Conservation (phyloP, 805 yeast species). For the Starmerella stigmatis region DNA sequence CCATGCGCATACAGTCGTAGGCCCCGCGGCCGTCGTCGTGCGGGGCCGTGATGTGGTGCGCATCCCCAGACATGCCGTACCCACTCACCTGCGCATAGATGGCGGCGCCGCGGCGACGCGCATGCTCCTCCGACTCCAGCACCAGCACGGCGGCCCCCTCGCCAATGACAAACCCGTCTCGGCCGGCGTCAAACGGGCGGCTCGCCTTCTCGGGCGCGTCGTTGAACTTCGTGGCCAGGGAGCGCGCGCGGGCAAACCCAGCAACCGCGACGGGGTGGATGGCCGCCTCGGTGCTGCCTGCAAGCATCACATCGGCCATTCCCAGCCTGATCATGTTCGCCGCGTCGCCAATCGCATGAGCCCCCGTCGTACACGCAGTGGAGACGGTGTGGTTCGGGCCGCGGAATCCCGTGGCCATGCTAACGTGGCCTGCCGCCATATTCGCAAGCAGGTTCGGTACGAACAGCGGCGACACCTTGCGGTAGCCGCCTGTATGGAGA, state of each 20-base stretch:
- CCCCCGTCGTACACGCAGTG: slow-evolving; percentile 96
- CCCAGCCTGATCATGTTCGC: slow-evolving; percentile 66
- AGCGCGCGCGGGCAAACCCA: slow-evolving; percentile 84
- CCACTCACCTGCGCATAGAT: slow-evolving; percentile 78
- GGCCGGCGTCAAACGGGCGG: slow-evolving; percentile 69
- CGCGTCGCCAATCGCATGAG: slow-evolving; percentile 90
- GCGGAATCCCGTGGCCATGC: slow-evolving; percentile 60
- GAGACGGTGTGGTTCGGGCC: slow-evolving; percentile 86
- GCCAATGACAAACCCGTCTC: slow-evolving; percentile 84
- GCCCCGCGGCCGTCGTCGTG: slow-evolving; percentile 77
- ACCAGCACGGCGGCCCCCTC: slow-evolving; percentile 85
- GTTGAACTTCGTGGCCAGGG: slow-evolving; percentile 55
- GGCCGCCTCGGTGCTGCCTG: slow-evolving; percentile 89
- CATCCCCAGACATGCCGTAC: slow-evolving; percentile 87
- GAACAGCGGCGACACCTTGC: slow-evolving; percentile 72
- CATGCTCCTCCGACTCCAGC: slow-evolving; percentile 70
- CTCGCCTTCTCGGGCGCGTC: slow-evolving; percentile 59
- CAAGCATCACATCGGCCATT: slow-evolving; percentile 75
- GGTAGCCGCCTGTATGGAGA: slow-evolving; percentile 44
- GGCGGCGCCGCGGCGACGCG: slow-evolving; percentile 48
- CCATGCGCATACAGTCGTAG: slow-evolving; percentile 65
- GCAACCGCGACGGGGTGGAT: slow-evolving; percentile 78
- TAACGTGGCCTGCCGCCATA: slow-evolving; percentile 90
- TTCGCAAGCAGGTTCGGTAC: slow-evolving; percentile 75
- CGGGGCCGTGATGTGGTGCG: slow-evolving; percentile 88